Percentiles rank a stretch among this genome's conserved stretches.
These are phyloP conservation scores for Cladosporium sp. DNA, from an alignment of 2,329 filamentous ascomycete genomes.

Conservation along the genomic window DNA sequence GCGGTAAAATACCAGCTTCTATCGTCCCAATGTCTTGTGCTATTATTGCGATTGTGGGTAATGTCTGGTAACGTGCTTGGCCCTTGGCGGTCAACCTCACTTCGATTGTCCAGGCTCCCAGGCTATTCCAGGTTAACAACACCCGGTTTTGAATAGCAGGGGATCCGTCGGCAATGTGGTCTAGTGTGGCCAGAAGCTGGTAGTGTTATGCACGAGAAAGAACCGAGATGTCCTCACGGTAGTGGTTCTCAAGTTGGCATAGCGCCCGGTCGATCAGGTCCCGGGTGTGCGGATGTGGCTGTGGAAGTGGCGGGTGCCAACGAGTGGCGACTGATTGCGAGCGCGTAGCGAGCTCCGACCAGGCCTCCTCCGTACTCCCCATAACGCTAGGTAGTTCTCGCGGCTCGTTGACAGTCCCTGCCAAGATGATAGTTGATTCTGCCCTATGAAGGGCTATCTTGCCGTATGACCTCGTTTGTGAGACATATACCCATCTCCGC, in stretches of 20 bases:
- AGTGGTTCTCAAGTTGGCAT: background rate
- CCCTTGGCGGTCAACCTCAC: background rate
- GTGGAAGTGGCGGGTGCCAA: background rate
- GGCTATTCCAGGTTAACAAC: background rate
- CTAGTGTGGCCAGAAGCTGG: background rate
- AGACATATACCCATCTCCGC: background rate
- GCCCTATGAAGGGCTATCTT: background rate
- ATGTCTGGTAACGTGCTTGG: background rate
- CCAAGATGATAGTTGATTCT: background rate
- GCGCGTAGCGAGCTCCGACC: background rate
- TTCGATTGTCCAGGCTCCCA: background rate
- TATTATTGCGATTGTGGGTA: background rate
- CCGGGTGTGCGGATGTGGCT: conserved; percentile 4
- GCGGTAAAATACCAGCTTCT: background rate
- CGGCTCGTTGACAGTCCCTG: background rate
- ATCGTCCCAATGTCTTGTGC: background rate
- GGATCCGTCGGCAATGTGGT: background rate
- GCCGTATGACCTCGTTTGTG: background rate
- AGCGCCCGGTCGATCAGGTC: background rate
- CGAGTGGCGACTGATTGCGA: background rate
- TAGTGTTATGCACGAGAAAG: background rate
- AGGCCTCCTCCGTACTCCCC: background rate
- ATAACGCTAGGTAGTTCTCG: background rate
- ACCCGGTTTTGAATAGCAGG: background rate
- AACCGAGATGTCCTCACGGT: background rate